Conservation (phyloP, 2,329 filamentous ascomycete species). For the Pezicula carpinea region DNA sequence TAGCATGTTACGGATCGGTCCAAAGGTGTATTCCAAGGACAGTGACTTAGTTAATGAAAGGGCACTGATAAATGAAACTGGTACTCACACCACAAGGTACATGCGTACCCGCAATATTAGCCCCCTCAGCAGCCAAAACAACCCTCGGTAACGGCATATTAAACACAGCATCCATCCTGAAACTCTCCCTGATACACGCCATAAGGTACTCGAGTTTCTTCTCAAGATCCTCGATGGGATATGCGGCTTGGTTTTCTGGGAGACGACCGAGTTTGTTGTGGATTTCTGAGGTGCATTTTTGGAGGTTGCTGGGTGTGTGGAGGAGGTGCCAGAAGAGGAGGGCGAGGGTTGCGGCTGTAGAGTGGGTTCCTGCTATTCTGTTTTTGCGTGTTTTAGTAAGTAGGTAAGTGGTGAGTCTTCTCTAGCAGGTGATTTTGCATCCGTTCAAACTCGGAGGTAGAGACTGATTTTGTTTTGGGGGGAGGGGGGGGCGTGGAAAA, state of each 20-base stretch:
- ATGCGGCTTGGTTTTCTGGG: background rate
- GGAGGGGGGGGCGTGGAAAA: too few relatives aligned
- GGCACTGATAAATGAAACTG: background rate
- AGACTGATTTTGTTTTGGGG: too few relatives aligned
- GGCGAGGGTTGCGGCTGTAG: background rate
- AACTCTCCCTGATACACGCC: constrained; percentile 45
- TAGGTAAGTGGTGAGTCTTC: too few relatives aligned
- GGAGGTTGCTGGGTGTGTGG: background rate
- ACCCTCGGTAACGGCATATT: constrained; percentile 5
- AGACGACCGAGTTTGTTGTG: background rate
- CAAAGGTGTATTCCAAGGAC: too few relatives aligned
- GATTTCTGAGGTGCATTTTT: background rate
- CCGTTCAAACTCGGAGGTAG: too few relatives aligned
- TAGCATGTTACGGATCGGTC: too few relatives aligned
- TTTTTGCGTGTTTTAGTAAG: too few relatives aligned
- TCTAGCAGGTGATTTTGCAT: too few relatives aligned
- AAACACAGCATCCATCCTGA: constrained; percentile 40
- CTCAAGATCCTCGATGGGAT: background rate
- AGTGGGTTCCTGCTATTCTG: constrained; percentile 4
- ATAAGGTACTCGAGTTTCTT: constrained; percentile 41
- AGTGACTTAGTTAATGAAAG: background rate
- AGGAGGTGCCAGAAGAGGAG: constrained; percentile 4
- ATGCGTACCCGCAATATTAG: constrained; percentile 6
- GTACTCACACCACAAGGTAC: constrained; percentile 4
- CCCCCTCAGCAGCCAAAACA: constrained; percentile 5